Conservation (phyloP, 2,329 filamentous ascomycete genomes). For the Fusarium sp. region DNA sequence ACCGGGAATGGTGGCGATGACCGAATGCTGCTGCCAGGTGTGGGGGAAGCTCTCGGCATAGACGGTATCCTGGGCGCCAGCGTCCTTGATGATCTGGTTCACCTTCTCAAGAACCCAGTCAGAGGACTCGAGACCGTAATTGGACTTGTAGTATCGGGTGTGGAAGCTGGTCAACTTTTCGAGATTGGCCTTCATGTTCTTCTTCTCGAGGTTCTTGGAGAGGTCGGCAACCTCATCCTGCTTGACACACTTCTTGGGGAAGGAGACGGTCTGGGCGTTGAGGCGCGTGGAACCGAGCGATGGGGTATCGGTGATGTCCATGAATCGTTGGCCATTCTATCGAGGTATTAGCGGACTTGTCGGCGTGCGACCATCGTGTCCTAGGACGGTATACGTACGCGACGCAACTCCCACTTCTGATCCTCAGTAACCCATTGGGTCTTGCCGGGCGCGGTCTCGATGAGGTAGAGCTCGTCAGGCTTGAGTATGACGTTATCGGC, state of each 20-base stretch:
- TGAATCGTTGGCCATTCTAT: slow-evolving; percentile 87
- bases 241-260: slow-evolving; percentile 74
- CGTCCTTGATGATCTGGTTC: slow-evolving; percentile 74
- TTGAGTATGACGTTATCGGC: slow-evolving; percentile 63
- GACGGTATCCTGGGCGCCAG: slow-evolving; percentile 77
- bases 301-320: slow-evolving; percentile 87
- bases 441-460: slow-evolving; percentile 87
- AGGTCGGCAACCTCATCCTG: slow-evolving; percentile 76
- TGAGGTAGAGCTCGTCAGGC: slow-evolving; percentile 65
- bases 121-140: slow-evolving; percentile 84
- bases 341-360: slow-evolving; percentile 8
- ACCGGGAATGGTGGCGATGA: slow-evolving; percentile 93
- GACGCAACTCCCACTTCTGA: slow-evolving; percentile 90
- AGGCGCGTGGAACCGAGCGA: slow-evolving; percentile 64
- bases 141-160: slow-evolving; percentile 84
- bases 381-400: slow-evolving; percentile 65
- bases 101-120: slow-evolving; percentile 87
- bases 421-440: slow-evolving; percentile 92
- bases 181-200: slow-evolving; percentile 81
- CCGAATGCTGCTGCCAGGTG: slow-evolving; percentile 87
- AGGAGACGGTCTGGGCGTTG: slow-evolving; percentile 60
- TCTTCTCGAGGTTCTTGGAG: slow-evolving; percentile 76
- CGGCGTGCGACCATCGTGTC: neutral
- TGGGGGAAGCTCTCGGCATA: slow-evolving; percentile 81
- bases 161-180: slow-evolving; percentile 83